Evolutionary conservation across 2,329 filamentous ascomycete genomes (phyloP).

Genomic region (Aspergillus clavatus): DNA sequence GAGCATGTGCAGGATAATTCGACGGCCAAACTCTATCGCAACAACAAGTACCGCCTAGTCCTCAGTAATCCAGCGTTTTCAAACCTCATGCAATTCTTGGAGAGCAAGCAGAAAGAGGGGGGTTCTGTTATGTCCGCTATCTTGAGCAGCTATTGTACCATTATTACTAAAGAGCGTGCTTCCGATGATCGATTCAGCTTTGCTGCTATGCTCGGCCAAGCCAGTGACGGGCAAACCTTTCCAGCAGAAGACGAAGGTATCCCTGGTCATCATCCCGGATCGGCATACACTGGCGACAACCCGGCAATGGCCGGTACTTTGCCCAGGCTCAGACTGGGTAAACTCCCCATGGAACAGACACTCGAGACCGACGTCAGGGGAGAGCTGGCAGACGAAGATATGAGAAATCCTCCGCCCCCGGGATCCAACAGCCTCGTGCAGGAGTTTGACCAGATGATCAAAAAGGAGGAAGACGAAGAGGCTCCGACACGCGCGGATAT

Average conservation of each 20-base stretch:
- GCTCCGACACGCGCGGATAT: constrained; percentile 72
- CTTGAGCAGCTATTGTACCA: constrained; percentile 57
- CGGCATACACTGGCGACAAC: constrained; percentile 55
- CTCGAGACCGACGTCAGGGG: constrained; percentile 80
- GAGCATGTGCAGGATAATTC: constrained; percentile 73
- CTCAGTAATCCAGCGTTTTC: constrained; percentile 81
- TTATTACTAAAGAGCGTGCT: constrained; percentile 56
- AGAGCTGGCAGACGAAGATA: constrained; percentile 80
- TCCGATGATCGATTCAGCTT: constrained; percentile 57
- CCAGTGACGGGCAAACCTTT: constrained; percentile 51
- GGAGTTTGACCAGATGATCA: constrained; percentile 81
- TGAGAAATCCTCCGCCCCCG: constrained; percentile 63
- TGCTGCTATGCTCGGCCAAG: constrained; percentile 54
- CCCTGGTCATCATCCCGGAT: constrained; percentile 61
- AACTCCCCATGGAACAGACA: constrained; percentile 76
- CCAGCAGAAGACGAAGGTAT: constrained; percentile 66
- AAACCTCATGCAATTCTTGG: constrained; percentile 80
- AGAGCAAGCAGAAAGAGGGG: constrained; percentile 77
- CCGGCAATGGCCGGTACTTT: constrained; percentile 53
- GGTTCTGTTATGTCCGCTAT: constrained; percentile 73
- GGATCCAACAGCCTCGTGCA: constrained; percentile 74
- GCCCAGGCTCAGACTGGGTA: constrained; percentile 68
- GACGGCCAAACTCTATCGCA: constrained; percentile 73
- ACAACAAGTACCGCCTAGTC: constrained; percentile 83
- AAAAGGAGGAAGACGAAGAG: constrained; percentile 84